phyloP scores from a whole-genome alignment of 164 flowering plant species.

The Liquidambar formosana region DNA sequence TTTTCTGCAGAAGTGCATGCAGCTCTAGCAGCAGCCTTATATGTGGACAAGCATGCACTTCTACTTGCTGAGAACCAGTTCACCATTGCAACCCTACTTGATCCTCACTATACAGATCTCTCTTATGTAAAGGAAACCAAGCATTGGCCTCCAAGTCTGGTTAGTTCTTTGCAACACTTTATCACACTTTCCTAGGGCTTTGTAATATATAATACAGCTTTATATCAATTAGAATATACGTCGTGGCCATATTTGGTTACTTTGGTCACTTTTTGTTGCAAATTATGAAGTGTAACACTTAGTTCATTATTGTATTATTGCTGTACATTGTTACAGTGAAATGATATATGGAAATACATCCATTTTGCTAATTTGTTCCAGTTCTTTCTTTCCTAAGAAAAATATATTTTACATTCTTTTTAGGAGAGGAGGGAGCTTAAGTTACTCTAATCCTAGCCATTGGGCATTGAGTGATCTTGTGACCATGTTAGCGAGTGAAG shows the following conservation, averaged over 20 bases:
- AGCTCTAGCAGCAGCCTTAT: slow-evolving; percentile 72
- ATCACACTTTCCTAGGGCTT: slow-evolving; percentile 55
- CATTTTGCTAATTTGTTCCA: background rate
- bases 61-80: slow-evolving; percentile 74
- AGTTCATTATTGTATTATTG: background rate
- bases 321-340: background rate
- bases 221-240: no score
- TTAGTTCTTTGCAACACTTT: slow-evolving; percentile 59
- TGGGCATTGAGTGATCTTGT: no score
- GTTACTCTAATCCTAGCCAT: no score
- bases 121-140: slow-evolving; percentile 61
- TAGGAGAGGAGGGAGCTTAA: no score
- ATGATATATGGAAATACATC: background rate
- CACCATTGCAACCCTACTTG: slow-evolving; percentile 67
- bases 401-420: no score
- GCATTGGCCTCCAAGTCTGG: slow-evolving; percentile 85
- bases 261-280: background rate
- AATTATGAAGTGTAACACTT: background rate
- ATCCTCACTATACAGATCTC: slow-evolving; percentile 66
- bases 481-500: no score
- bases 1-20: slow-evolving; percentile 64
- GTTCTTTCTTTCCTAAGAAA: background rate
- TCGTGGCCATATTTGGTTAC: background rate
- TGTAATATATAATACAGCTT: no score
- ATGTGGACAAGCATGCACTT: slow-evolving; percentile 59